phyloP scores from a whole-genome alignment of 805 yeast genomes.

The Blastobotrys attinorum region DNA sequence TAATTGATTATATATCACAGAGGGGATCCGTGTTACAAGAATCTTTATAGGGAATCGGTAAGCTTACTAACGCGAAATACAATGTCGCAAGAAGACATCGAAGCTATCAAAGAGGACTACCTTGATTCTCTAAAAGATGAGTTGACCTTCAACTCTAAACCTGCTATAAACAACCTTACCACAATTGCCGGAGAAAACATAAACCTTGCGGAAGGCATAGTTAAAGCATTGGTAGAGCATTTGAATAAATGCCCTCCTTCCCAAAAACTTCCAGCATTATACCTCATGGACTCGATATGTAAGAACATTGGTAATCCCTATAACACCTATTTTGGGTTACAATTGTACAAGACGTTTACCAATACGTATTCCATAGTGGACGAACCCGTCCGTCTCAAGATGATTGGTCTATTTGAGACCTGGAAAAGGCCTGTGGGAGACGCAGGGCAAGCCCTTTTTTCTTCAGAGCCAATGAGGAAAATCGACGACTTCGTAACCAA shows the following conservation, averaged over 20 bases:
- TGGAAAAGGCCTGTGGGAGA: slow-evolving; percentile 67
- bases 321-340: slow-evolving; percentile 65
- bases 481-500: slow-evolving; percentile 60
- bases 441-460: slow-evolving; percentile 63
- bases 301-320: slow-evolving; percentile 89
- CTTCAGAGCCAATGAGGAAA: slow-evolving; percentile 55
- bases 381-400: slow-evolving; percentile 63
- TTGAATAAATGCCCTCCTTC: slow-evolving; percentile 71
- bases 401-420: slow-evolving; percentile 73
- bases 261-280: slow-evolving; percentile 77
- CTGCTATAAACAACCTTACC: slow-evolving; percentile 80
- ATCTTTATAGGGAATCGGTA: not conserved
- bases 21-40: not conserved
- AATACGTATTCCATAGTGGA: slow-evolving; percentile 72
- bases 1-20: not conserved
- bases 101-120: slow-evolving; percentile 54
- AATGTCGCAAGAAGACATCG: slow-evolving; percentile 16
- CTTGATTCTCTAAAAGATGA: slow-evolving; percentile 55
- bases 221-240: slow-evolving; percentile 66
- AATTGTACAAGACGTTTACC: slow-evolving; percentile 61
- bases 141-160: slow-evolving; percentile 80
- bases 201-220: slow-evolving; percentile 66
- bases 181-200: slow-evolving; percentile 80
- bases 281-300: slow-evolving; percentile 83
- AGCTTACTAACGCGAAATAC: not conserved